These are phyloP conservation scores for Zasmidium cellare DNA, from an alignment of 2,329 filamentous ascomycete species.

Conservation along the genomic window DNA sequence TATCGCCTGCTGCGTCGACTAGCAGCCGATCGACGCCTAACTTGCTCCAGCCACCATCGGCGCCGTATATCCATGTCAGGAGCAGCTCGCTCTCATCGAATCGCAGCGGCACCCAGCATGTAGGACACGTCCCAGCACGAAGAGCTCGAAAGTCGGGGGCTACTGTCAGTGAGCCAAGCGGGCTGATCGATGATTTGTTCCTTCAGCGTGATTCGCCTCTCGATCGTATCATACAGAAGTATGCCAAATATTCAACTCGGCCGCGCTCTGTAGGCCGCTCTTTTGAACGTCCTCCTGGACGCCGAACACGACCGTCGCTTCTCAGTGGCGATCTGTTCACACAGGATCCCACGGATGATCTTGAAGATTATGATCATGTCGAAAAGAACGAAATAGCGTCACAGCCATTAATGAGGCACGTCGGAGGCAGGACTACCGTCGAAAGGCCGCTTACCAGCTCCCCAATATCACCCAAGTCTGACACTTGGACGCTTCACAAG, in stretches of 20 bases:
- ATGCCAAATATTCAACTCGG: conserved; percentile 28
- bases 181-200: conserved; percentile 15
- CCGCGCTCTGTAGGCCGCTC: conserved; percentile 28
- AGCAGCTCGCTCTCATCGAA: not conserved
- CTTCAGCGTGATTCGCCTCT: conserved; percentile 31
- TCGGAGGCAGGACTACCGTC: not conserved
- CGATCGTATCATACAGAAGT: conserved; percentile 32
- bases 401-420: not conserved
- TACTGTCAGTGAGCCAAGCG: not conserved
- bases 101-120: not conserved
- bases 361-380: not conserved
- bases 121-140: not conserved
- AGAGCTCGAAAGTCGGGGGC: not conserved
- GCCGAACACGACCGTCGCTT: conserved; percentile 18
- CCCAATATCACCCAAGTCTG: not conserved
- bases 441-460: not conserved
- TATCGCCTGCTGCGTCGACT: conserved; percentile 13
- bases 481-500: not conserved
- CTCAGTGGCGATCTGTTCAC: conserved; percentile 24
- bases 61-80: not conserved
- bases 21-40: conserved; percentile 27
- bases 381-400: not conserved
- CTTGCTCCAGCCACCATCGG: conserved; percentile 10
- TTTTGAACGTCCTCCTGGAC: conserved; percentile 18
- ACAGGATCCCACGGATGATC: conserved; percentile 1